phyloP scores from a whole-genome alignment of 2,329 filamentous ascomycete genomes.

The Dactylonectria macrodidyma region DNA sequence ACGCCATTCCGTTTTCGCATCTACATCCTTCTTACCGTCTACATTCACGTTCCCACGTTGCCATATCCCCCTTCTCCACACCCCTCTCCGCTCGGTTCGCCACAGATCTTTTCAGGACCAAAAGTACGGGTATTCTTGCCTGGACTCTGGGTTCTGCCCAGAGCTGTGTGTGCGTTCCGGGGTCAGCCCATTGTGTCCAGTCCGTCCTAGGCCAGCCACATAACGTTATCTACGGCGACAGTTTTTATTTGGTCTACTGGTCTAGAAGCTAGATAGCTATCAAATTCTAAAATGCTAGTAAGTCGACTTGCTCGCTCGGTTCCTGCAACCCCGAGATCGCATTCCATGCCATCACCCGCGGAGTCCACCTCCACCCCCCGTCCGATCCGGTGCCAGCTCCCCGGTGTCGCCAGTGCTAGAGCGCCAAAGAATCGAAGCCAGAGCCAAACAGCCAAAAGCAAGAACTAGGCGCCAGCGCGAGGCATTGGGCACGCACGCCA shows the following conservation, averaged over 20 bases:
- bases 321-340: conserved; percentile 35
- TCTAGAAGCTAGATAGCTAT: background rate
- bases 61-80: conserved; percentile 14
- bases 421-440: conserved; percentile 31
- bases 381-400: conserved; percentile 44
- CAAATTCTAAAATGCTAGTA: conserved; percentile 18
- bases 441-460: conserved; percentile 13
- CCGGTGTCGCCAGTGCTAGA: conserved; percentile 31
- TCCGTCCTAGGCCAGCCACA: background rate
- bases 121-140: background rate
- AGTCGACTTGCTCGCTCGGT: conserved; percentile 30
- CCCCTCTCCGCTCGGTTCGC: conserved; percentile 23
- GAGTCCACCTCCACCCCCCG: conserved; percentile 18
- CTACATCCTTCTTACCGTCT: conserved; percentile 7
- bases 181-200: conserved; percentile 7
- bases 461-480: conserved; percentile 36
- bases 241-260: too few relatives aligned
- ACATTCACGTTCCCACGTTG: conserved; percentile 16
- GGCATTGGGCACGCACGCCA: conserved; percentile 33
- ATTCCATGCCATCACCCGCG: conserved; percentile 27
- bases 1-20: conserved; percentile 13
- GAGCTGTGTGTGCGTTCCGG: background rate
- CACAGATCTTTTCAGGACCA: conserved; percentile 11
- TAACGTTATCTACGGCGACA: too few relatives aligned
- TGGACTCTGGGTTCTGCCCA: background rate